A percentile compares a stretch with the other conserved stretches of the same genome.
phyloP scores from a whole-genome alignment of 331 rosid genomes.

The Cucumis variabilis region DNA sequence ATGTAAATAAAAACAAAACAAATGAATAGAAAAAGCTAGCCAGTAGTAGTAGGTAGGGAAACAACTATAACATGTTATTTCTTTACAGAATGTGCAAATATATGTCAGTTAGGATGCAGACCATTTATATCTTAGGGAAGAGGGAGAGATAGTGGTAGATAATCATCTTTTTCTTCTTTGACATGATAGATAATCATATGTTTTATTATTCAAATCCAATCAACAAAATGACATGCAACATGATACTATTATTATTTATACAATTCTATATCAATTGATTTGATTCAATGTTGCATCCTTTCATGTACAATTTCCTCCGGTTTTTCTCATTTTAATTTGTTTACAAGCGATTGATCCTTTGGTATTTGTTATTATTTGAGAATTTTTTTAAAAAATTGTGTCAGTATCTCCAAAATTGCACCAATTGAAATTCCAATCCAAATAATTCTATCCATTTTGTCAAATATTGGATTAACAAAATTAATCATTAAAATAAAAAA shows the following conservation, averaged over 20 bases:
- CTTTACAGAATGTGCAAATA: neutral
- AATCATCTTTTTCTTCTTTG: neutral
- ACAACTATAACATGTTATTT: neutral
- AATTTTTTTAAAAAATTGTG: no score
- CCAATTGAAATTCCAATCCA: no score
- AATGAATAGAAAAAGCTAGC: no score
- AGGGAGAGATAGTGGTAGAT: neutral
- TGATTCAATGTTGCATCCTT: neutral
- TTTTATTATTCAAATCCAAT: constrained; percentile 4
- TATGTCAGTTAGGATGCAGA: constrained; percentile 2
- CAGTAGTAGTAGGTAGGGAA: neutral
- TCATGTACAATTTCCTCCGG: neutral
- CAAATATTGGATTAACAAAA: no score
- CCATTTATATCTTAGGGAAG: neutral
- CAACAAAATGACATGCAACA: neutral
- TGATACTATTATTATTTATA: neutral
- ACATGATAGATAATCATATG: neutral
- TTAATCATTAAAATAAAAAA: no score
- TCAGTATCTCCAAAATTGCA: no score
- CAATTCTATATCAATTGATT: neutral
- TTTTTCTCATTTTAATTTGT: neutral
- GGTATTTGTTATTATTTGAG: no score
- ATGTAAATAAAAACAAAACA: no score
- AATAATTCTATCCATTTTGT: no score
- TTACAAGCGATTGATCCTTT: no score